Percentiles rank a stretch among this genome's conserved stretches.
phyloP scores from a whole-genome alignment of 495 filamentous ascomycete species.

The Parmelia sp. region DNA sequence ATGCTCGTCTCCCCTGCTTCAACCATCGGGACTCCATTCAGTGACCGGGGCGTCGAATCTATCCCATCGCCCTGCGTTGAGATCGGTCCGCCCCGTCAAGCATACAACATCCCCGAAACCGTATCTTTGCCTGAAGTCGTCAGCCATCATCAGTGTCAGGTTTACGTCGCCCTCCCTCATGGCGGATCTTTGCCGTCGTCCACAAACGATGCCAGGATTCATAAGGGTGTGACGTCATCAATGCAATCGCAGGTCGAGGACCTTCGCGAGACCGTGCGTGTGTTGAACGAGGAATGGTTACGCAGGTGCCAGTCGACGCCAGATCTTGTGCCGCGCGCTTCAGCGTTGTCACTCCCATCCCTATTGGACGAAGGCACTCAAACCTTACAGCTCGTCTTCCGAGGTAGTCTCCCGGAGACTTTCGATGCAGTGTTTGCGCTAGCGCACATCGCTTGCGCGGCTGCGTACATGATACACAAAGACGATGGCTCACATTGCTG shows the following conservation, averaged over 20 bases:
- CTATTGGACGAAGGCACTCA: conserved; percentile 11
- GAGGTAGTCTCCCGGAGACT: not conserved
- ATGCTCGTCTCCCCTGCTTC: conserved; percentile 6
- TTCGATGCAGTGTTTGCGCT: conserved; percentile 15
- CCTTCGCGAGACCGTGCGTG: conserved; percentile 9
- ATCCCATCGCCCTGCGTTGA: not conserved
- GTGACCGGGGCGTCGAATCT: not conserved
- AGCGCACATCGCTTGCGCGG: conserved; percentile 12
- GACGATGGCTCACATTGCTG: conserved; percentile 4
- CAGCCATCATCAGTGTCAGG: not conserved
- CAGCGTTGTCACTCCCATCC: not conserved
- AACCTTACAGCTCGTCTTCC: conserved; percentile 4
- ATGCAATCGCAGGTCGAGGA: conserved; percentile 10
- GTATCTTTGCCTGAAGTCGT: not conserved
- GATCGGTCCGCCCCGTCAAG: not conserved
- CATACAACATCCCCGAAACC: too few relatives aligned
- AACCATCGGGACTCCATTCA: not conserved
- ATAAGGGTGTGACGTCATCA: not conserved
- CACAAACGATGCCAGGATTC: not conserved
- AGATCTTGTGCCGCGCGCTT: not conserved
- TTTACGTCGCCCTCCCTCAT: not conserved
- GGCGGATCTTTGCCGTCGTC: not conserved
- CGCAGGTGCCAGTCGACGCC: conserved; percentile 4
- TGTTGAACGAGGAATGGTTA: conserved; percentile 15
- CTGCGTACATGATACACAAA: conserved; percentile 6